phyloP scores from a whole-genome alignment of 768 basidiomycete genomes.

The Lyophyllum semitale region DNA sequence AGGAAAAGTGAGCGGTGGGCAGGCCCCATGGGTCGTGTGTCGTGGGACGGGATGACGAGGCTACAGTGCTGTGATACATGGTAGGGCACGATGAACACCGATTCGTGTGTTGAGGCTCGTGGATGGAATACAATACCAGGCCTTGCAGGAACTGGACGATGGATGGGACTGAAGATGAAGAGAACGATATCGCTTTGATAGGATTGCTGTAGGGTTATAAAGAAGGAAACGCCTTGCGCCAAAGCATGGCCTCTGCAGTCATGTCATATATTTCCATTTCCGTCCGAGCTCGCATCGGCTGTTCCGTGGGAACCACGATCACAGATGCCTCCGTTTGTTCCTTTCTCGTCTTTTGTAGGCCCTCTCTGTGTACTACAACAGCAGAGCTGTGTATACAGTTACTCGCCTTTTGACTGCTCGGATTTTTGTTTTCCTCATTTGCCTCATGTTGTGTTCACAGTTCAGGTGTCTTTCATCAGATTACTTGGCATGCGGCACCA shows the following conservation, averaged over 20 bases:
- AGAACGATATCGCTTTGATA: constrained; percentile 15
- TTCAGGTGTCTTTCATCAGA: constrained; percentile 16
- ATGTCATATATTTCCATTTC: constrained; percentile 37
- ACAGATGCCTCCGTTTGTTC: constrained; percentile 8
- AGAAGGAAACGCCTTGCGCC: constrained; percentile 25
- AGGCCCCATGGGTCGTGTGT: constrained; percentile 23
- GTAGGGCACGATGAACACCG: constrained; percentile 12
- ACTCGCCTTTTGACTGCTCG: background rate
- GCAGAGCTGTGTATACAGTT: background rate
- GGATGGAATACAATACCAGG: constrained; percentile 8
- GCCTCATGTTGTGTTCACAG: constrained; percentile 8
- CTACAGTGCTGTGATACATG: constrained; percentile 10
- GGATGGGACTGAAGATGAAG: constrained; percentile 7
- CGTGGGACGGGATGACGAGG: constrained; percentile 12
- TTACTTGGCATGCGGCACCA: constrained; percentile 20
- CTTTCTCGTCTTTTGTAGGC: constrained; percentile 4
- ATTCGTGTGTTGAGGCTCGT: constrained; percentile 7
- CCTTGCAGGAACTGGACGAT: constrained; percentile 4
- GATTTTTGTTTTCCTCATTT: background rate
- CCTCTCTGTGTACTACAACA: background rate
- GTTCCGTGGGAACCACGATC: constrained; percentile 20
- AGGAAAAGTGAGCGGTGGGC: constrained; percentile 24
- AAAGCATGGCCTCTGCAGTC: constrained; percentile 28
- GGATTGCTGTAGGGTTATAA: constrained; percentile 18
- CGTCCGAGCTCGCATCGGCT: constrained; percentile 26